A percentile compares a stretch with the other conserved stretches of the same genome.
phyloP scores from a whole-genome alignment of 805 yeast species.

The Suhomyces sp. region DNA sequence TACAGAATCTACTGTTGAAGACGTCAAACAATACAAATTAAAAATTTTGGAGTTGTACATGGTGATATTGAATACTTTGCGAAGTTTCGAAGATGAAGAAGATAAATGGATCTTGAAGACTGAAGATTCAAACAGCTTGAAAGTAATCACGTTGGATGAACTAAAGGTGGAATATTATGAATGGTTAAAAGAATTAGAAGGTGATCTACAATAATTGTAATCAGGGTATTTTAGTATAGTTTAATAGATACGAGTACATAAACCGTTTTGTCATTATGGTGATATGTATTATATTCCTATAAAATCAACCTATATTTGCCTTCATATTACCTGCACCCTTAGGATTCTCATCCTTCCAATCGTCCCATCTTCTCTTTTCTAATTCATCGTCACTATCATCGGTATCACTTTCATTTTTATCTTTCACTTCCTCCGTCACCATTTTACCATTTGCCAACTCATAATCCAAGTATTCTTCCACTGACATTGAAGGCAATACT shows the following conservation, averaged over 20 bases:
- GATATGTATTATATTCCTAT: too few species aligned
- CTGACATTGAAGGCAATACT: constrained; percentile 87
- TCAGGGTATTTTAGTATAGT: too few species aligned
- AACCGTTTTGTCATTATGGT: too few species aligned
- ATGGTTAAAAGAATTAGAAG: constrained; percentile 35
- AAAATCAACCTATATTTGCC: constrained; percentile 41
- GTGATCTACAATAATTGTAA: too few species aligned
- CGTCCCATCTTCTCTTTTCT: constrained; percentile 88
- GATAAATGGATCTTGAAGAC: constrained; percentile 39
- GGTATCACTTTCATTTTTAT: constrained; percentile 34
- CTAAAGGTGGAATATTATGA: constrained; percentile 31
- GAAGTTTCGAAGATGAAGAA: constrained; percentile 31
- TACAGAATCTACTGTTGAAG: constrained; percentile 16
- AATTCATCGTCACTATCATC: constrained; percentile 64
- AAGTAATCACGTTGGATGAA: constrained; percentile 29
- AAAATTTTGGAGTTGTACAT: constrained; percentile 42
- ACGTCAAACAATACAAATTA: constrained; percentile 33
- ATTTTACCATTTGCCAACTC: constrained; percentile 86
- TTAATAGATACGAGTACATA: too few species aligned
- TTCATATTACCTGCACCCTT: constrained; percentile 88
- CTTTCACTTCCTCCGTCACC: constrained; percentile 47
- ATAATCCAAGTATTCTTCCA: constrained; percentile 85
- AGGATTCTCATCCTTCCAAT: constrained; percentile 80
- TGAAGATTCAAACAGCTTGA: constrained; percentile 12
- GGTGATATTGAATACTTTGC: constrained; percentile 39